Evolutionary conservation across 176 grass and related monocot species (phyloP), one percentile per base, ranked within the genome.

Genomic region (Areca catechu): DNA sequence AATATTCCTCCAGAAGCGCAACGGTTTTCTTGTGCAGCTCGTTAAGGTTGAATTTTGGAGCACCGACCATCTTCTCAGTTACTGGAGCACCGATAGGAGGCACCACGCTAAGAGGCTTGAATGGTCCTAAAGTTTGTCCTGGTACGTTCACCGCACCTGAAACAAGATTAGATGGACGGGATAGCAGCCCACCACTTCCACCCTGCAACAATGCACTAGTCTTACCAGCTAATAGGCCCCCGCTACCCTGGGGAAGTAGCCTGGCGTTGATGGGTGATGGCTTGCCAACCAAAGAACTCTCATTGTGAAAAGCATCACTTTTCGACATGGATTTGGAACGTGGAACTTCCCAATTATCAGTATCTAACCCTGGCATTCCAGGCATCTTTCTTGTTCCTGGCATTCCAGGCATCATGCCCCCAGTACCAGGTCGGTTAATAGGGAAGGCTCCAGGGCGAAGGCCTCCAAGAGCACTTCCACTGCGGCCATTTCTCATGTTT

Each of bases 321-420:
- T 78, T 92, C 24, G 76, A 56, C 78, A 85, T 83, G 50, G 93
- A 89, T 69, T 63, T 98, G 70, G 83, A 78, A 56, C 81, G 93
- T 4, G 76, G 81, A 80, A 92, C 81, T 77, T 98, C 93, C 93
- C 93, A 98, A 68, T 85, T 91, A 67, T 89, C 93, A 63, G 76
- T 70, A 22, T 92, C 93, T 51, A 89, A 69, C 4, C 84, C 88
- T 72, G 87, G 93, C 93, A 97, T 97, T 16, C 93, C 93, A 60
- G 93, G 93, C 93, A 98, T 98, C 70, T 89, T 98, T 85, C 93
- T 86, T 55, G 75, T 52, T 22, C 93, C 84, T 60, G 93, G 92
- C 92, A 97, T 97, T 29, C 92, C 92, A 63, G 92, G 93, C 93
- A 98, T 98, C 93, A 92, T 98, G 47, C 87, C 93, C 54, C 89